These are phyloP conservation scores for Tarenaya hassleriana DNA, from an alignment of 345 rosid genomes.

Conservation along the genomic window DNA sequence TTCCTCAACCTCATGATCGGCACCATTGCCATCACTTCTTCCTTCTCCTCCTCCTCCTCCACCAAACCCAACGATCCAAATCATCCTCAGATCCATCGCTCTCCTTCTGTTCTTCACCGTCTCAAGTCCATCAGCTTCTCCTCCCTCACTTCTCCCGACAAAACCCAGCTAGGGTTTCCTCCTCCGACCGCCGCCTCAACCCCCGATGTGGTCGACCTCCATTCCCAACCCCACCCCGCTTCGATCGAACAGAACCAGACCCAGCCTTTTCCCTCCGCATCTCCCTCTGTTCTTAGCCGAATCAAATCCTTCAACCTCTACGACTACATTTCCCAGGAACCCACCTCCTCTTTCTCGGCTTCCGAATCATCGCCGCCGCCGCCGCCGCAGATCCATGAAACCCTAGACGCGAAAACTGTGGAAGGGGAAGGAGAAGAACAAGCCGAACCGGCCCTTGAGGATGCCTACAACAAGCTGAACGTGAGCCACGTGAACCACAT, in stretches of 20 bases:
- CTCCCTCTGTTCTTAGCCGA: conserved; percentile 57
- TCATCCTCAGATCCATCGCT: conserved; percentile 33
- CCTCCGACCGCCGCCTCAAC: conserved; percentile 11
- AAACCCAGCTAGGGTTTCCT: conserved; percentile 34
- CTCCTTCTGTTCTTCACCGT: conserved; percentile 66
- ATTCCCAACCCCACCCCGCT: conserved; percentile 1
- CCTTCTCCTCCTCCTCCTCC: conserved; percentile 41
- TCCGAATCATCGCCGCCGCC: conserved; percentile 6
- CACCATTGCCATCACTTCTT: conserved; percentile 59
- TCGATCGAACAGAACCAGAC: conserved; percentile 28
- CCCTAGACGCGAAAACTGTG: conserved; percentile 16
- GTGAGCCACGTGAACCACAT: conserved; percentile 28
- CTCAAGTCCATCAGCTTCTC: conserved; percentile 57
- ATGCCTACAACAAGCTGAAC: conserved; percentile 43
- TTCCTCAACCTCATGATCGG: conserved; percentile 72
- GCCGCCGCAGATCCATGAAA: conserved; percentile 6
- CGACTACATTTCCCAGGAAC: conserved; percentile 46
- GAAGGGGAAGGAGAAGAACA: conserved; percentile 16
- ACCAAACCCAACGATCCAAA: conserved; percentile 23
- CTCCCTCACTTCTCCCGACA: conserved; percentile 35
- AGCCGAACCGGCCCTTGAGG: conserved; percentile 39
- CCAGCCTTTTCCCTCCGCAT: conserved; percentile 35
- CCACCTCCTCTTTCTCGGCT: conserved; percentile 10
- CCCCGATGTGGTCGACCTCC: conserved; percentile 16
- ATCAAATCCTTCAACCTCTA: conserved; percentile 61